Base-by-base conservation (phyloP, 345 rosid genomes). In the Arabis alpina region DNA sequence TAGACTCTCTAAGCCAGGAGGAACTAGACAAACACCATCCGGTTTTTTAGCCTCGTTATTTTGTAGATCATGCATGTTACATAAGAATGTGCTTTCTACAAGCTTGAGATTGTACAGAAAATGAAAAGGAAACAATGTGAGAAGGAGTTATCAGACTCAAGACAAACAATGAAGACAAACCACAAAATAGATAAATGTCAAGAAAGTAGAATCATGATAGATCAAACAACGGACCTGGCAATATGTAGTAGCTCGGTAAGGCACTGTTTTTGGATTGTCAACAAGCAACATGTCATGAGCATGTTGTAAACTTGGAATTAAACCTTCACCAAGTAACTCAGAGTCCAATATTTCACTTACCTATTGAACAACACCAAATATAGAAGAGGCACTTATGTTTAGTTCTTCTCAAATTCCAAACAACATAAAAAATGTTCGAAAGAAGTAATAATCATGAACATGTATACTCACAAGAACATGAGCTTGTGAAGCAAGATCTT, bases 341-440 rank as follows among this genome's bases (percentile, higher is more conserved):
- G 97, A 94, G 73, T 94, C 99, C 69, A 94, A 80, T 77, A 91
- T 94, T 80, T 91, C 99, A 48, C 93, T 94, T 6, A 91, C 97
- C 99, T 94, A 80, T 34, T 47, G 8, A 53, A 61, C 5, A 47
- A 36, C 10, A 36, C 10, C 40, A 36, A 36, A 36, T 6, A 36
- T 62, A 27, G 49, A 61, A 60, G 25, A 6, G 2, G 19, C 16
- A 65, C 36, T 43, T 5, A 34, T 37, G 16, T 37, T 59, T 8
- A 49, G 10, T 6, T 45, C 44, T 8, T 8, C 49, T 72, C 32
- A 54, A 54, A 13, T 43, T 55, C 10, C 2, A 10, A 11, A 72
- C 32, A 54, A 53, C 5, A 51, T 37, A n/a, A 27, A 34, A 34
- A 11, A 11, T 48, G 23, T 19, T 19, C 23, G 23, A 19, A 19